Percentiles rank a stretch among this genome's conserved stretches.
Conservation (phyloP, 2,329 filamentous ascomycete genomes). For the Sphaerulina vaccinii region DNA sequence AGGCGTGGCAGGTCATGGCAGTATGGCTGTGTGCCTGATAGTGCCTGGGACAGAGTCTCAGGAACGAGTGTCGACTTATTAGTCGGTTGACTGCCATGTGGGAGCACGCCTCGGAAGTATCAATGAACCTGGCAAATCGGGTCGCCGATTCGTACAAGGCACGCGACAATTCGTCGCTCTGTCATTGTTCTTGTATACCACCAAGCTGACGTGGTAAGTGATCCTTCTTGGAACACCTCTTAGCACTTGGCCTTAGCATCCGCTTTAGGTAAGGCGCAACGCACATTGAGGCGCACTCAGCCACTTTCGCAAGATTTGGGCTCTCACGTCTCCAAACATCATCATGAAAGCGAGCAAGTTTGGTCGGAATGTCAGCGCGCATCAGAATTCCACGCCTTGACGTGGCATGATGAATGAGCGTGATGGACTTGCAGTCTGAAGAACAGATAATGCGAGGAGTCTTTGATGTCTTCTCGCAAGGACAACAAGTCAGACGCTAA, state of each 20-base stretch:
- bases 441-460: neutral
- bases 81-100: neutral
- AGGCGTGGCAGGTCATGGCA: neutral
- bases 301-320: slow-evolving; percentile 30
- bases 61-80: neutral
- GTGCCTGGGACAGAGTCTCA: too few relatives aligned
- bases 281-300: slow-evolving; percentile 35
- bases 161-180: neutral
- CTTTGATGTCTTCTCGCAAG: too few relatives aligned
- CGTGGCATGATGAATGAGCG: neutral
- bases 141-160: neutral
- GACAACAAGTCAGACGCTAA: too few relatives aligned
- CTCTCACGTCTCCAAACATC: neutral
- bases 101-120: slow-evolving; percentile 2
- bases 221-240: slow-evolving; percentile 13
- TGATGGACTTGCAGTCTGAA: neutral
- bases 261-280: slow-evolving; percentile 26
- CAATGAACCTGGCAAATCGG: slow-evolving; percentile 3
- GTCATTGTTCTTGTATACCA: neutral
- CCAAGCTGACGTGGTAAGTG: neutral
- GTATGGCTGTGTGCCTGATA: neutral
- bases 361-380: neutral
- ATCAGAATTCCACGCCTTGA: neutral
- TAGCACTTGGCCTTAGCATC: slow-evolving; percentile 15
- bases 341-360: neutral